Conservation (phyloP, 129 eudicot genomes). For the Glebionis coronaria region DNA sequence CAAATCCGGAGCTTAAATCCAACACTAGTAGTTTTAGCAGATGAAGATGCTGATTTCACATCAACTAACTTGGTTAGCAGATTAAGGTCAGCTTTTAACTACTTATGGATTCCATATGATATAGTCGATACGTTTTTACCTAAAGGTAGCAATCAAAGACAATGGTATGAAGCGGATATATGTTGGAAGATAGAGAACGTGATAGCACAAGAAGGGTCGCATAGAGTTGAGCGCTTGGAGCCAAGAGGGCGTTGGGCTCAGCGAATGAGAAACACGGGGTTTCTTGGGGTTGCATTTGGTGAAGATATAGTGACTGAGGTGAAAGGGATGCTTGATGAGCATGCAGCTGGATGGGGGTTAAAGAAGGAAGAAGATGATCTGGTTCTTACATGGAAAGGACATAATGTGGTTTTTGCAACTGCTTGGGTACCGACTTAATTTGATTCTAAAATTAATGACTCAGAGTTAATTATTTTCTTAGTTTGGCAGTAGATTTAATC, state of each 20-base stretch:
- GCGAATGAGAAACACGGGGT: conserved; percentile 65
- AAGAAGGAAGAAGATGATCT: conserved; percentile 93
- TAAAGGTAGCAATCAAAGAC: conserved; percentile 68
- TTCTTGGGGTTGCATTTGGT: conserved; percentile 51
- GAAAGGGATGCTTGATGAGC: conserved; percentile 85
- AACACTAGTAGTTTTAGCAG: conserved; percentile 57
- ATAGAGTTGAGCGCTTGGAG: conserved; percentile 82
- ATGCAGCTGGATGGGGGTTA: conserved; percentile 96
- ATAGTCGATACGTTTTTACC: conserved; percentile 83
- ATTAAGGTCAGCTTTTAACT: conserved; percentile 77
- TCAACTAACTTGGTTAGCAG: conserved; percentile 53
- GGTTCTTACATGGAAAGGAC: conserved; percentile 98
- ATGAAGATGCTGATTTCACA: conserved; percentile 92
- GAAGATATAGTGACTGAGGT: conserved; percentile 72
- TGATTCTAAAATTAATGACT: conserved; percentile 8
- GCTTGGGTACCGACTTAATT: conserved; percentile 70
- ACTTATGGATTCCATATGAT: conserved; percentile 89
- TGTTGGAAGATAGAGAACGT: conserved; percentile 93
- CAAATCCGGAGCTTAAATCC: conserved; percentile 66
- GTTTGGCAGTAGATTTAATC: conserved; percentile 25
- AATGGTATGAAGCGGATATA: conserved; percentile 89
- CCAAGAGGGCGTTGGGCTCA: conserved; percentile 65
- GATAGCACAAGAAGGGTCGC: conserved; percentile 67
- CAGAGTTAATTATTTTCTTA: neutral
- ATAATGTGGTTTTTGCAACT: conserved; percentile 90